These are phyloP conservation scores for Apiotrichum porosum DNA, from an alignment of 1,284 basidiomycete genomes.

Conservation along the genomic window DNA sequence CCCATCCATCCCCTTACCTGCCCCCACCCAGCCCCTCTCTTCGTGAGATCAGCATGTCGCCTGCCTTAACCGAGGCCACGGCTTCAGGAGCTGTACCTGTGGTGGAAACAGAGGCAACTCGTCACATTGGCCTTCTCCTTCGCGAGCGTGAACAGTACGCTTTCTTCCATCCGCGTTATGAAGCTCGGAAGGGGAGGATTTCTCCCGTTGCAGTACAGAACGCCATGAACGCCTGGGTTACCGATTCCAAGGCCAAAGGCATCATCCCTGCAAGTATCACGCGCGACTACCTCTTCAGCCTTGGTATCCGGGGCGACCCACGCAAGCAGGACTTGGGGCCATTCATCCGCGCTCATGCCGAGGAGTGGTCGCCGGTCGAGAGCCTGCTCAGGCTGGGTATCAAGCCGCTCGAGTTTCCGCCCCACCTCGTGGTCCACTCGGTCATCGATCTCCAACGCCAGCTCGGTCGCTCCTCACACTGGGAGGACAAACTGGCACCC, in stretches of 20 bases:
- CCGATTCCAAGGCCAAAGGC: slow-evolving; percentile 9
- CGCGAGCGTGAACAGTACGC: slow-evolving; percentile 33
- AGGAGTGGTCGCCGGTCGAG: slow-evolving; percentile 28
- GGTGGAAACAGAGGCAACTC: not conserved
- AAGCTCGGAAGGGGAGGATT: slow-evolving; percentile 7
- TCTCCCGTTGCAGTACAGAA: slow-evolving; percentile 18
- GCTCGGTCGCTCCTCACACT: slow-evolving; percentile 2
- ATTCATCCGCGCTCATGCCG: slow-evolving; percentile 16
- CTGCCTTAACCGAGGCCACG: not conserved
- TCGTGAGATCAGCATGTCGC: slow-evolving; percentile 10
- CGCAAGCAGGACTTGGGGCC: slow-evolving; percentile 18
- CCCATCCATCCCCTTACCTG: not conserved
- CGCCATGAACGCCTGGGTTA: slow-evolving; percentile 27
- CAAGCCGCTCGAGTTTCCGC: slow-evolving; percentile 26
- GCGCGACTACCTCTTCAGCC: slow-evolving; percentile 15
- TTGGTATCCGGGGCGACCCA: slow-evolving; percentile 26
- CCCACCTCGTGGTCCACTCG: slow-evolving; percentile 28
- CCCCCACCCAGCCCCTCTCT: slow-evolving; percentile 4
- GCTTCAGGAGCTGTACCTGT: not conserved
- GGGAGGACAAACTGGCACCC: slow-evolving; percentile 2
- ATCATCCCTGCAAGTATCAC: slow-evolving; percentile 20
- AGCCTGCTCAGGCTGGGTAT: slow-evolving; percentile 29
- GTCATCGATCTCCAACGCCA: slow-evolving; percentile 9
- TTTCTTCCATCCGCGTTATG: slow-evolving; percentile 8
- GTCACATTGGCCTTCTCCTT: slow-evolving; percentile 25